Evolutionary conservation across 2,329 filamentous ascomycete species (phyloP).

Genomic region (Meredithiella fracta): DNA sequence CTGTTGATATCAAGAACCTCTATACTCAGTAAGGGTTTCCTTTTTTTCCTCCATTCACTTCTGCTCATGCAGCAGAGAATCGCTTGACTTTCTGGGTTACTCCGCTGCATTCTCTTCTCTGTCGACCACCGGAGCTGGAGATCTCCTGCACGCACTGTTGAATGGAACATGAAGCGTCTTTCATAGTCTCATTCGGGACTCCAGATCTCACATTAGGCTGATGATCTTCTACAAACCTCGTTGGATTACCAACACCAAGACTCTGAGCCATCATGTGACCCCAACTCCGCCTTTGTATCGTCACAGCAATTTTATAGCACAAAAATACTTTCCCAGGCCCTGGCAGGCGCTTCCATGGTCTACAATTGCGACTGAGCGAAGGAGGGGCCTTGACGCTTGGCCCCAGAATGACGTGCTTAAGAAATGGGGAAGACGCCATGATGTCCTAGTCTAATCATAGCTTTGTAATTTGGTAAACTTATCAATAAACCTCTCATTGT

Average conservation of each 20-base stretch:
- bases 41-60: background rate
- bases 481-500: background rate
- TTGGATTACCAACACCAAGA: background rate
- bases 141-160: background rate
- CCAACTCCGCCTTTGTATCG: background rate
- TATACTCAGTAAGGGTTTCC: too few relatives aligned
- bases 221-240: background rate
- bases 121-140: background rate
- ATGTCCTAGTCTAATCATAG: slow-evolving; percentile 1
- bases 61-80: background rate
- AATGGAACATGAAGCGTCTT: background rate
- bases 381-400: slow-evolving; percentile 14
- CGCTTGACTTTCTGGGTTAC: background rate
- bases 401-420: slow-evolving; percentile 22
- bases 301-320: background rate
- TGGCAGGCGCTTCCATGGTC: background rate
- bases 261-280: background rate
- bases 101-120: background rate
- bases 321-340: background rate
- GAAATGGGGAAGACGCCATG: slow-evolving; percentile 16
- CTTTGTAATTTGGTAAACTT: background rate
- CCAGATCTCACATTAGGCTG: background rate
- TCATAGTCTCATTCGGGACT: background rate
- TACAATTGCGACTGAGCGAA: background rate
- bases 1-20: too few relatives aligned